phyloP scores from a whole-genome alignment of 2,329 filamentous ascomycete genomes.

The Penicillium occitanis region DNA sequence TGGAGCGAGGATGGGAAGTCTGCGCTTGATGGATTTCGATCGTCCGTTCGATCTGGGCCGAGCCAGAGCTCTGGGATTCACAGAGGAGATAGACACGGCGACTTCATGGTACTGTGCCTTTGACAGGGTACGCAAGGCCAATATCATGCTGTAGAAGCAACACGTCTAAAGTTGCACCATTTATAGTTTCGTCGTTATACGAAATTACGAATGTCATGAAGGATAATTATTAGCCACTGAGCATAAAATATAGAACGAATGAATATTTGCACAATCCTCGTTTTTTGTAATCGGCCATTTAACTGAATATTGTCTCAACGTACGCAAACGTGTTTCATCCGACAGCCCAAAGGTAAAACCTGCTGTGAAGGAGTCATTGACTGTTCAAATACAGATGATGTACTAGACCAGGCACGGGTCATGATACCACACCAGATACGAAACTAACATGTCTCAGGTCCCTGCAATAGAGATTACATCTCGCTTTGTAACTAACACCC shows the following conservation, averaged over 20 bases:
- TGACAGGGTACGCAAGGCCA: slow-evolving; percentile 29
- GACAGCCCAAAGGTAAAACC: neutral
- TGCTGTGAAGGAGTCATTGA: neutral
- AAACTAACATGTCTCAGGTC: neutral
- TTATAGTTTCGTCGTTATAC: neutral
- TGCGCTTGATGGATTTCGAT: slow-evolving; percentile 30
- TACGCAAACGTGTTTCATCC: neutral
- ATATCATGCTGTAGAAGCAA: slow-evolving; percentile 22
- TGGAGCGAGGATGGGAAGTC: slow-evolving; percentile 20
- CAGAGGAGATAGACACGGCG: slow-evolving; percentile 25
- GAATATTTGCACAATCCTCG: neutral
- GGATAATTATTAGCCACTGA: neutral
- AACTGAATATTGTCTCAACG: neutral
- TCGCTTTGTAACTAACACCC: neutral
- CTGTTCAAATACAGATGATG: neutral
- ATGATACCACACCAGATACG: neutral
- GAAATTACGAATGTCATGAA: neutral
- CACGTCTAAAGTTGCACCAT: neutral
- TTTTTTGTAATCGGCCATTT: neutral
- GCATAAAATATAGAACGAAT: neutral
- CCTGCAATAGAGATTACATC: neutral
- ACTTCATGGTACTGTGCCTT: slow-evolving; percentile 28
- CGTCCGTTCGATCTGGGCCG: slow-evolving; percentile 27
- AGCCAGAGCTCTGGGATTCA: slow-evolving; percentile 26
- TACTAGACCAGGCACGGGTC: neutral